These are phyloP conservation scores for Mycena floridula DNA, from an alignment of 768 basidiomycete species.

Conservation along the genomic window DNA sequence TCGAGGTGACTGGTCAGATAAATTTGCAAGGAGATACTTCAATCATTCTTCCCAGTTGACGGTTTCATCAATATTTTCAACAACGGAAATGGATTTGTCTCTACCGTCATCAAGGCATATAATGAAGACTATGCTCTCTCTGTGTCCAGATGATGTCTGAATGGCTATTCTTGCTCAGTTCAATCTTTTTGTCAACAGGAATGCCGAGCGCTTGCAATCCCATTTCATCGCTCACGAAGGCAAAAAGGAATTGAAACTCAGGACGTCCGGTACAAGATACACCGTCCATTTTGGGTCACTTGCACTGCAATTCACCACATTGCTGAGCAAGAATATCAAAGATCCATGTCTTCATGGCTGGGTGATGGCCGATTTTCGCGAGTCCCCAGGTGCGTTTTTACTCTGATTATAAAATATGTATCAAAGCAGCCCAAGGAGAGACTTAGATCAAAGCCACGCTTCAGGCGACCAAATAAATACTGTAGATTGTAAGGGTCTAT, in stretches of 20 bases:
- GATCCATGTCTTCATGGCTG: conserved; percentile 28
- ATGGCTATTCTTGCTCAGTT: conserved; percentile 22
- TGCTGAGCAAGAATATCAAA: conserved; percentile 21
- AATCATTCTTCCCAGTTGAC: too few species aligned
- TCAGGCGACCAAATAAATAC: too few species aligned
- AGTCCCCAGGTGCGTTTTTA: too few species aligned
- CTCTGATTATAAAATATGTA: too few species aligned
- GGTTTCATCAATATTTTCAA: too few species aligned
- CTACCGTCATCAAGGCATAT: conserved; percentile 17
- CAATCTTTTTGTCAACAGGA: conserved; percentile 31
- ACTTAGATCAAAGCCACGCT: too few species aligned
- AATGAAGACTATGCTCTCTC: conserved; percentile 22
- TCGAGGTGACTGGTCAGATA: too few species aligned
- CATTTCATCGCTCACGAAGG: conserved; percentile 22
- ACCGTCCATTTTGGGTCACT: conserved; percentile 21
- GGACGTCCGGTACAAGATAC: conserved; percentile 6
- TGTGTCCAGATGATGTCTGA: conserved; percentile 36
- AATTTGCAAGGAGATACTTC: too few species aligned
- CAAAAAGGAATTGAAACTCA: conserved; percentile 15
- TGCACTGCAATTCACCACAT: conserved; percentile 15
- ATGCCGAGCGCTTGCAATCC: conserved; percentile 25
- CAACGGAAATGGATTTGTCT: conserved; percentile 19
- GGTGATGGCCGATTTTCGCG: conserved; percentile 39
- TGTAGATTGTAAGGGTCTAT: too few species aligned
- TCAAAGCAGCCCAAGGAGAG: too few species aligned